Conservation (phyloP, 192 early-diverging fungal genomes). For the Powellomyces hirtus region DNA sequence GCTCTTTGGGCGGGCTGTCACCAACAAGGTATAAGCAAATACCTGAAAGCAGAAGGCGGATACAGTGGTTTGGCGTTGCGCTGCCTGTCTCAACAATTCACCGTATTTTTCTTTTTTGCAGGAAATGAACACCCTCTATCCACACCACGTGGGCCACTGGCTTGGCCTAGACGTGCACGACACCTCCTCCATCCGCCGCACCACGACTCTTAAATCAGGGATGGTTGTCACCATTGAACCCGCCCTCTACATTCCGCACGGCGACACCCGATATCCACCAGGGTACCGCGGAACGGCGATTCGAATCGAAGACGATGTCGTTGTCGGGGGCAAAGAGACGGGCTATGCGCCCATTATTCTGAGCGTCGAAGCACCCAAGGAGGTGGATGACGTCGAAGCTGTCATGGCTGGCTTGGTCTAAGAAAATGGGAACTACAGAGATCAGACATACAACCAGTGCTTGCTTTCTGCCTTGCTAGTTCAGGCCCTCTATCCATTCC, state of each 20-base stretch:
- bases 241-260: conserved; percentile 83
- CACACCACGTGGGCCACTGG: conserved; percentile 94
- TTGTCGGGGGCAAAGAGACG: conserved; percentile 62
- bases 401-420: conserved; percentile 24
- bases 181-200: conserved; percentile 68
- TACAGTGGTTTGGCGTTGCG: too few species aligned
- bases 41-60: too few species aligned
- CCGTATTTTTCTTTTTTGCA: too few species aligned
- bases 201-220: conserved; percentile 63
- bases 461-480: too few species aligned
- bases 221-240: conserved; percentile 98
- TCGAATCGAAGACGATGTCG: conserved; percentile 94
- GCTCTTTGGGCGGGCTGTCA: conserved; percentile 45
- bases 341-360: conserved; percentile 63
- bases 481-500: too few species aligned
- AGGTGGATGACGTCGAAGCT: conserved; percentile 69
- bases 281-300: conserved; percentile 87
- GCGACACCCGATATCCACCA: conserved; percentile 62
- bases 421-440: background rate
- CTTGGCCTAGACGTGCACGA: conserved; percentile 97
- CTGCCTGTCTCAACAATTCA: background rate
- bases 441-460: too few species aligned
- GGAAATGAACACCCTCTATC: conserved; percentile 84
- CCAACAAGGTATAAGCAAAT: background rate
- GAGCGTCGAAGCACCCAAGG: conserved; percentile 76